Base-by-base conservation (phyloP, 371 early-diverging fungal species). In the Rhizomucor pusillus region DNA sequence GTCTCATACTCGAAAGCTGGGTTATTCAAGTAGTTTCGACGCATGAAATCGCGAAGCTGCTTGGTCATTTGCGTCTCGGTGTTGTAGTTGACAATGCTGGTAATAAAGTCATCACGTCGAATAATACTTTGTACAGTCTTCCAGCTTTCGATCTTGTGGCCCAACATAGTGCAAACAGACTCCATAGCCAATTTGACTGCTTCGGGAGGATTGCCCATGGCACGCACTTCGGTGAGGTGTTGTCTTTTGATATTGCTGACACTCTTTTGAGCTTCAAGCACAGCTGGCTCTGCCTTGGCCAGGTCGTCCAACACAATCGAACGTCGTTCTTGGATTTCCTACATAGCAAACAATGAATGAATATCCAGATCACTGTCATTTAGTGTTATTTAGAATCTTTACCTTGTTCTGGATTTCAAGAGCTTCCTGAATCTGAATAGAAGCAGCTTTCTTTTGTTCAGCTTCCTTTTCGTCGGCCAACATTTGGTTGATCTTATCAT, bases 141-240 rank as follows among this genome's bases (percentile, higher is more conserved):
- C 94, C 92, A 92, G 54, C 84, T 81, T 10, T 92, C 90, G 56
- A 88, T 75, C 58, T 87, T 88, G 70, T 91, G 85, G 7, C 98
- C 98, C 9, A 99, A 79, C 59, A 99, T 69, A 12, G 85, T 90
- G 77, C 99, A 99, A 4, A 99, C 98, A 45, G 95, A 88, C 59
- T 99, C 99, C 90, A 99, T 92, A 14, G 98, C 94, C 60, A 97
- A 70, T 65, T 97, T 97, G 59, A 99, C 97, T 5, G 91, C 90
- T 59, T 85, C 89, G 3, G 99, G 99, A 52, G 99, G 99, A 58
- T 95, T 99, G 49, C 87, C 88, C 99, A 99, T 99, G 0, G 92
- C 67, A 65, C 99, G 90, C 4, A 99, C 94, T 82, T 99, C 99
- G n/a, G 95, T 92, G 65, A 99, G 79, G 52, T 97, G 96, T 54